Evolutionary conservation across 2,329 filamentous ascomycete genomes (phyloP).

Genomic region (Cryphonectria japonica): DNA sequence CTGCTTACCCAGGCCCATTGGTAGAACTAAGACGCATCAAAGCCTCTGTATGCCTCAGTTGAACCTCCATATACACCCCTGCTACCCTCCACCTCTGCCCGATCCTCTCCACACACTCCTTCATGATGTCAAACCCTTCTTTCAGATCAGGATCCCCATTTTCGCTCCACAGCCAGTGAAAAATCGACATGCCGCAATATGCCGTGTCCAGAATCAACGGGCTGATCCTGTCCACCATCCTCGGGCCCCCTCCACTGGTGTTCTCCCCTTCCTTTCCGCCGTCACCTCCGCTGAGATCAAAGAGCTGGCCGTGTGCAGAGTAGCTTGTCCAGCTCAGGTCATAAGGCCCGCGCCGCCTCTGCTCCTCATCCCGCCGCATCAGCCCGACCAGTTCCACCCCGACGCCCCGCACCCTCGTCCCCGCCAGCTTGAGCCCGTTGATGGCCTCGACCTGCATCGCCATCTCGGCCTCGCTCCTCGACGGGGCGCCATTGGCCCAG

Average conservation of each 20-base stretch:
- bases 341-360: conserved; percentile 26
- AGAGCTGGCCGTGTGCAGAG: not conserved
- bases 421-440: conserved; percentile 39
- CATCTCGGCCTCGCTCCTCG: conserved; percentile 40
- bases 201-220: conserved; percentile 43
- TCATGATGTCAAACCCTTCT: conserved; percentile 37
- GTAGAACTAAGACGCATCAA: not conserved
- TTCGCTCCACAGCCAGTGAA: conserved; percentile 44
- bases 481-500: conserved; percentile 10
- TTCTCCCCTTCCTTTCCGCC: not conserved
- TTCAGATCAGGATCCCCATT: conserved; percentile 39
- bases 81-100: conserved; percentile 42
- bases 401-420: conserved; percentile 37
- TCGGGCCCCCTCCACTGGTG: not conserved
- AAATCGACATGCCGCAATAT: conserved; percentile 43
- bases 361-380: conserved; percentile 7
- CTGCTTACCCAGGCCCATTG: not conserved
- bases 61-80: conserved; percentile 41
- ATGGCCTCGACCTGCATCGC: conserved; percentile 40
- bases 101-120: conserved; percentile 37
- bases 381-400: conserved; percentile 31
- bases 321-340: conserved; percentile 18
- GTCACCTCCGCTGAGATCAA: not conserved
- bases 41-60: conserved; percentile 31
- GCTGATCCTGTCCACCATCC: conserved; percentile 37